phyloP scores from a whole-genome alignment of 169 alveolate genomes.

The Babesia bigemina region DNA sequence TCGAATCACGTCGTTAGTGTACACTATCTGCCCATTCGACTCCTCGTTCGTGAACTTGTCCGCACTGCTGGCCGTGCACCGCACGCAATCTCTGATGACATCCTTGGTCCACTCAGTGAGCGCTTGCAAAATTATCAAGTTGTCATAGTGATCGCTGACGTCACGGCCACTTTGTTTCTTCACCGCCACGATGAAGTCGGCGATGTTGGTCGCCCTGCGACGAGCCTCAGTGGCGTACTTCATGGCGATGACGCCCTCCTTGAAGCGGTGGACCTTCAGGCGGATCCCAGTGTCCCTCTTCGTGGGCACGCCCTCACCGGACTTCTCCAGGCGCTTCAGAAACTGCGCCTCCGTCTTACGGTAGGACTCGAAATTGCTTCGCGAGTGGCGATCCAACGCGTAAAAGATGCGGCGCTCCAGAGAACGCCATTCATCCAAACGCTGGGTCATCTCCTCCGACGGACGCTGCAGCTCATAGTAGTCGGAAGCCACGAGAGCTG shows the following conservation, averaged over 20 bases:
- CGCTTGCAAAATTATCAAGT: constrained; percentile 30
- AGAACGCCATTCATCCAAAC: constrained; percentile 35
- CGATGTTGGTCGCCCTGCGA: constrained; percentile 22
- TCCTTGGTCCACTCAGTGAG: constrained; percentile 36
- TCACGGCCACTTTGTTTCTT: constrained; percentile 8
- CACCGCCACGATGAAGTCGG: constrained; percentile 34
- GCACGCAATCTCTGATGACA: constrained; percentile 17
- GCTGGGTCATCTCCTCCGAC: constrained; percentile 34
- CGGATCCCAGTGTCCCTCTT: constrained; percentile 7
- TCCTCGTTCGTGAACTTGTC: constrained; percentile 17
- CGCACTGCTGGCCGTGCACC: constrained; percentile 23
- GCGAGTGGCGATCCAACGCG: constrained; percentile 8
- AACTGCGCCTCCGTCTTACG: constrained; percentile 4
- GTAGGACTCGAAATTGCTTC: constrained; percentile 11
- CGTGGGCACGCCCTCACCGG: neutral
- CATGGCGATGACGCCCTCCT: constrained; percentile 44
- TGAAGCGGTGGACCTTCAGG: constrained; percentile 33
- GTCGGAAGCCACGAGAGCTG: constrained; percentile 22
- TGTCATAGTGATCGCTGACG: constrained; percentile 22
- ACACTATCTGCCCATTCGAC: constrained; percentile 26
- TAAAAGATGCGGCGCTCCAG: constrained; percentile 18
- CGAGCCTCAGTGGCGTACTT: constrained; percentile 42
- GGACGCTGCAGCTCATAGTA: constrained; percentile 40
- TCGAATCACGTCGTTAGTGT: constrained; percentile 12
- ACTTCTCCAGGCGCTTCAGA: neutral